Base-by-base conservation (phyloP, 1,284 basidiomycete species). In the Moesziomyces sp. region DNA sequence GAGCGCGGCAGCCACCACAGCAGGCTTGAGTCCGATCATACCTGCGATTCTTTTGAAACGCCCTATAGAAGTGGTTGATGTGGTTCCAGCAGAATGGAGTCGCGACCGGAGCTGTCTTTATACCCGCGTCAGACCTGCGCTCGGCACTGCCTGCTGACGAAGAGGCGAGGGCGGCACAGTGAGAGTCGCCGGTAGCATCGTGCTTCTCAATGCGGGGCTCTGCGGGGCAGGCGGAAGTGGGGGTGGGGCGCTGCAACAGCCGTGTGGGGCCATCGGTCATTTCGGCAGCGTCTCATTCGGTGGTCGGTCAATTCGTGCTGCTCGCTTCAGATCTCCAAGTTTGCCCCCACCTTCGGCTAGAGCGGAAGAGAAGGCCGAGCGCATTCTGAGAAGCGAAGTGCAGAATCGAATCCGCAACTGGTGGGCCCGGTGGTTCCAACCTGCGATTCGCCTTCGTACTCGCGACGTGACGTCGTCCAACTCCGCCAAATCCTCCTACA, bases 21-120 rank as follows among this genome's bases (percentile, higher is more conserved):
- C 49, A 9, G 61, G 44, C 16, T 58, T 58, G 42, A 52, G 21
- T 43, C 55, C 55, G 9, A 55, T 42, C 54, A 21, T 21, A 21
- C 21, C 21, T 21, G 21, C 21, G 21, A 21, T 21, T 21, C 21
- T 21, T 21, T 21, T 21, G 21, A 21, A 21, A n/a, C n/a, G n/a
- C n/a, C n/a, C n/a, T n/a, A n/a, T n/a, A n/a, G n/a, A n/a, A n/a
- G n/a, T n/a, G n/a, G n/a, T n/a, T n/a, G n/a, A n/a, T n/a, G n/a
- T n/a, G n/a, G n/a, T n/a, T n/a, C n/a, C n/a, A n/a, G n/a, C n/a
- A n/a, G n/a, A n/a, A n/a, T n/a, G n/a, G n/a, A n/a, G n/a, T n/a
- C n/a, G n/a, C n/a, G 26, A 8, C 5, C 26, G 6, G 30, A 13
- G 30, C 30, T 34, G 30, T 34, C 30, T 34, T 34, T 34, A 34